Conservation (phyloP, 177 flowering plant genomes). For the Telopea speciosissima region DNA sequence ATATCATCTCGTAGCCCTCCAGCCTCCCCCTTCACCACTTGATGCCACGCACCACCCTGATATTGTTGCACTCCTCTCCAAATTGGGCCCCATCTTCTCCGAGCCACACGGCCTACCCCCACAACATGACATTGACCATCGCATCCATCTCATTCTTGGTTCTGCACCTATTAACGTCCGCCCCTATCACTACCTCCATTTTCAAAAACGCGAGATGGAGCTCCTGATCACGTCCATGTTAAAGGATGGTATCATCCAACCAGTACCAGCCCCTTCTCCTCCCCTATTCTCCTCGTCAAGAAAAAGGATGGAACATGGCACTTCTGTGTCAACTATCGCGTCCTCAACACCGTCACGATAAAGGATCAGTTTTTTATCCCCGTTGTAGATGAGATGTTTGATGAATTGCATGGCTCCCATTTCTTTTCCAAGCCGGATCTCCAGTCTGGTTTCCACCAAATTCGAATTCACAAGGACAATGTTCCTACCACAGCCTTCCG, state of each 20-base stretch:
- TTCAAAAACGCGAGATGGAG: neutral
- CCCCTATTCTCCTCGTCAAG: neutral
- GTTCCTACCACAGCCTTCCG: neutral
- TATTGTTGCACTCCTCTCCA: no score
- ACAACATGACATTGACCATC: neutral
- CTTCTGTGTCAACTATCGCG: neutral
- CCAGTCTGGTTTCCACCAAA: neutral
- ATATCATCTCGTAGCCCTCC: no score
- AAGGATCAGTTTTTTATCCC: neutral
- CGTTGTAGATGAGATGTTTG: neutral
- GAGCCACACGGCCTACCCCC: neutral
- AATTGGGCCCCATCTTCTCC: no score
- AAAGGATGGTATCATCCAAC: neutral
- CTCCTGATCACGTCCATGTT: neutral
- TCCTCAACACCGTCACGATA: neutral
- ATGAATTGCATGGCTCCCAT: neutral
- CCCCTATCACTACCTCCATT: neutral
- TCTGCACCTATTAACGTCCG: neutral
- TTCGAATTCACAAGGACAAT: neutral
- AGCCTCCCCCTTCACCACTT: no score
- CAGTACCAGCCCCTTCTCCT: neutral
- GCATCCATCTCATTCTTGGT: neutral
- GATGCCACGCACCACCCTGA: no score
- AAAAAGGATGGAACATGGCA: neutral
- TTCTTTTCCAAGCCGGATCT: neutral